These are phyloP conservation scores for Pseudonectria buxi DNA, from an alignment of 2,329 filamentous ascomycete species.

Conservation along the genomic window DNA sequence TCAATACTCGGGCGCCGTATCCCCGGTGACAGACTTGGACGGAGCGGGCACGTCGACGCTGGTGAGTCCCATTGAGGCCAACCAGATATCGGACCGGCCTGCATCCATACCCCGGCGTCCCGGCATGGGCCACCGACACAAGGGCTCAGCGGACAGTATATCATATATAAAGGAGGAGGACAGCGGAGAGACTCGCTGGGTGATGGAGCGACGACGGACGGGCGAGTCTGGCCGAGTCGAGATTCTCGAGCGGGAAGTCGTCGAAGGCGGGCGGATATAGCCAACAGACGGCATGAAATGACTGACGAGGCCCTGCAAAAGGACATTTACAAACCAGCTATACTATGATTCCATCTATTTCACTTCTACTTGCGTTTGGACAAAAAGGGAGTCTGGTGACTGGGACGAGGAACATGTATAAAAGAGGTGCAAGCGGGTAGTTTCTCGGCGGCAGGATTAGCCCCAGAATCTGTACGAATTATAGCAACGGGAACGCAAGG, in stretches of 20 bases:
- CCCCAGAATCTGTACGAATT: no score
- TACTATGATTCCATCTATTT: no score
- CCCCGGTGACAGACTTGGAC: conserved; percentile 12
- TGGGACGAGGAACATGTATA: no score
- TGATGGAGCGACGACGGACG: conserved; percentile 61
- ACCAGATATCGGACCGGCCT: conserved; percentile 8
- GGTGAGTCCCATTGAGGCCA: conserved; percentile 15
- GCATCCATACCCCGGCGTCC: conserved; percentile 9
- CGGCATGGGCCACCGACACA: conserved; percentile 40
- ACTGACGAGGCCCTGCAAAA: no score
- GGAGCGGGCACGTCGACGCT: conserved; percentile 13
- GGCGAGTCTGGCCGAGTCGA: conserved; percentile 59
- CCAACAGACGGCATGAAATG: no score
- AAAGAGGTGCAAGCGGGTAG: no score
- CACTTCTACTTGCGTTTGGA: no score
- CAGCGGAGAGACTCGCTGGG: conserved; percentile 55
- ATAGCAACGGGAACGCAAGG: no score
- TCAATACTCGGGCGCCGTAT: conserved; percentile 7
- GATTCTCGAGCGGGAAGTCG: conserved; percentile 57
- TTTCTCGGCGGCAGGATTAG: no score
- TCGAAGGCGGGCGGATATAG: conserved; percentile 48
- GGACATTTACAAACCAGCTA: no score
- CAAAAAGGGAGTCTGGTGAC: no score
- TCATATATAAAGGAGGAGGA: conserved; percentile 62
- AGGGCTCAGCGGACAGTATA: conserved; percentile 59